Base-by-base conservation (phyloP, 139 green algal species). In the Chlamydomonas applanata region DNA sequence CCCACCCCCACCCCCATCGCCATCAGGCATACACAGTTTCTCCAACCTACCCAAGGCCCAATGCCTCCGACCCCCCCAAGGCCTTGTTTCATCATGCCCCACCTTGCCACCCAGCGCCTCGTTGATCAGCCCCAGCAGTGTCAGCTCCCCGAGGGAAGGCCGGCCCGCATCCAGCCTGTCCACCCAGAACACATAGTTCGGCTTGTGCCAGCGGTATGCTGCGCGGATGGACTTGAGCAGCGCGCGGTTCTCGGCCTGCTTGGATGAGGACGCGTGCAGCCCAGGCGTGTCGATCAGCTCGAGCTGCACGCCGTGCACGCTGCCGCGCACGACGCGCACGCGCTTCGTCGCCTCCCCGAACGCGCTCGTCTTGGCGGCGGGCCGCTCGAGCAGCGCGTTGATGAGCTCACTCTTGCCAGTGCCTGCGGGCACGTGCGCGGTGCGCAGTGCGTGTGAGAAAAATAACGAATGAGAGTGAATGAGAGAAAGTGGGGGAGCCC, bases 141-240 rank as follows among this genome's bases (percentile, higher is more conserved):
- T 45, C 74, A 90, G 79, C 66, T 90, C 85, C n/a, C 81, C 85
- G 44, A 90, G 71, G 22, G 67, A 68, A 1, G 85, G 71, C 3
- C 79, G 74, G 2, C 75, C 63, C 34, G 82, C 79, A 46, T 90
- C 85, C 30, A 87, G 81, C 62, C 85, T 73, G 79, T 90, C 85
- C 29, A 90, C 82, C 54, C 86, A 90, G 30, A 90, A 76, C 27
- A 90, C 74, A 24, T 86, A 90, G 77, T 87, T 76, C 14, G 85
- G 85, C 72, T 87, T 90, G 77, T 52, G 62, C 33, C 67, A 73
- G 24, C 35, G 32, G 71, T 82, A 82, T 13, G 71, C 76, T 0
- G 70, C 63, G 1, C 44, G 36, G 36, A 82, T 53, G 40, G 36
- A 2, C 75, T 80, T 82, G 59, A 90, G 77, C 5, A 82, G 66